Evolutionary conservation across 2,329 filamentous ascomycete genomes (phyloP).

Genomic region (Ophiostoma sp.): DNA sequence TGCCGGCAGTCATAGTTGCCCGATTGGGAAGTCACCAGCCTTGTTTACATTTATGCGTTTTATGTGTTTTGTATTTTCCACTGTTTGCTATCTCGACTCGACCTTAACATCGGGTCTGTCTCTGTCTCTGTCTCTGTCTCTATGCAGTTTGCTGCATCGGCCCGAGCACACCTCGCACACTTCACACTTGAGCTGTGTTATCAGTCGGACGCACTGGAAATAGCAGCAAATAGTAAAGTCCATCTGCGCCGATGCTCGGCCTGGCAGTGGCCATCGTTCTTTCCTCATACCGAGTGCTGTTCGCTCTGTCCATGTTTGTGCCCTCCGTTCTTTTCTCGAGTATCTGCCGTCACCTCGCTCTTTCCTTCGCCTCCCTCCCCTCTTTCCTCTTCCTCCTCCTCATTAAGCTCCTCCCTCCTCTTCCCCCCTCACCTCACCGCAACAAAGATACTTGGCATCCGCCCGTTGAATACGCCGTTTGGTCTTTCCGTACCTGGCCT

Average conservation of each 20-base stretch:
- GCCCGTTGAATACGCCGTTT: neutral
- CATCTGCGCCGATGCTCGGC: constrained; percentile 8
- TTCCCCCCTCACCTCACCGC: neutral
- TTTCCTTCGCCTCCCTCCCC: neutral
- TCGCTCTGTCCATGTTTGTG: neutral
- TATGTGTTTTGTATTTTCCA: neutral
- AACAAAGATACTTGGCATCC: neutral
- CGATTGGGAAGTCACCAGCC: neutral
- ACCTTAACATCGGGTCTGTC: neutral
- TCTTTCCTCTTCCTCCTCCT: neutral
- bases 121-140: neutral
- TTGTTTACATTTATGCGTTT: neutral
- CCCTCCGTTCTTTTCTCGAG: neutral
- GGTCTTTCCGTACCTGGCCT: neutral
- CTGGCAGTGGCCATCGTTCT: neutral
- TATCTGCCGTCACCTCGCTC: neutral
- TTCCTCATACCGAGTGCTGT: neutral
- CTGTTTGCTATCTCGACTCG: neutral
- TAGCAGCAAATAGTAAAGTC: neutral
- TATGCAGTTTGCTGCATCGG: neutral
- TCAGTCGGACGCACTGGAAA: neutral
- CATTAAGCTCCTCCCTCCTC: neutral
- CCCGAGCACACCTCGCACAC: neutral
- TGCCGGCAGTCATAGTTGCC: neutral
- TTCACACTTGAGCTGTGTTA: no score